A percentile compares a stretch with the other conserved stretches of the same genome.
phyloP scores from a whole-genome alignment of 2,329 filamentous ascomycete species.

The Hymenoscyphus repandus region DNA sequence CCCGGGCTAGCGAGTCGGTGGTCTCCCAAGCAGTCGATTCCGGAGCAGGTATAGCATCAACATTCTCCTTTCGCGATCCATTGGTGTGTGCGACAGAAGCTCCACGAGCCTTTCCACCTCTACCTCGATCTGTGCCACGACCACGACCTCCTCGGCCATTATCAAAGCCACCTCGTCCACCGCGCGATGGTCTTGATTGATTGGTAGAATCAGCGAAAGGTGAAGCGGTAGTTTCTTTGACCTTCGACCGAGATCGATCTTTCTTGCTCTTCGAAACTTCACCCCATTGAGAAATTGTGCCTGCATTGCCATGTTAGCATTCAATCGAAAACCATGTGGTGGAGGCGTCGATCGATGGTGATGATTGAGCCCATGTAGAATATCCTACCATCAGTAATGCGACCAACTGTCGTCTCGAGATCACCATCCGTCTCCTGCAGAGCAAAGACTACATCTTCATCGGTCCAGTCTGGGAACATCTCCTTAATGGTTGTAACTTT shows the following conservation, averaged over 20 bases:
- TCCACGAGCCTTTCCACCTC: conserved; percentile 54
- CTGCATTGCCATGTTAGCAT: conserved; percentile 37
- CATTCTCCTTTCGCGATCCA: conserved; percentile 54
- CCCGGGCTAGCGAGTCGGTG: conserved; percentile 34
- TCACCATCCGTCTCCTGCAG: conserved; percentile 84
- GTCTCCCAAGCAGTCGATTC: conserved; percentile 62
- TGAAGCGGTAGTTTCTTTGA: conserved; percentile 48
- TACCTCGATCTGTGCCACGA: conserved; percentile 57
- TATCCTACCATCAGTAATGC: conserved; percentile 69
- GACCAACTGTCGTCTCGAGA: conserved; percentile 66
- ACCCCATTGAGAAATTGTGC: conserved; percentile 76
- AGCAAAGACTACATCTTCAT: conserved; percentile 89
- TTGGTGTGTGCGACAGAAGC: conserved; percentile 58
- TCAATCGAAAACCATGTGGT: background rate
- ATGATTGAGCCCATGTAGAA: background rate
- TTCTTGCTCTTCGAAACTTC: conserved; percentile 80
- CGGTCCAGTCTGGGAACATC: conserved; percentile 92
- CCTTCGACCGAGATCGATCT: conserved; percentile 66
- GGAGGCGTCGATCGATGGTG: background rate
- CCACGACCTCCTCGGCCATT: conserved; percentile 56
- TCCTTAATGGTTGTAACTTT: conserved; percentile 82
- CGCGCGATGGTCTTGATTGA: conserved; percentile 46
- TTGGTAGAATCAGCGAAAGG: conserved; percentile 46
- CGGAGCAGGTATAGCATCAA: conserved; percentile 61
- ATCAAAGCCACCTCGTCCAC: conserved; percentile 54